phyloP scores from a whole-genome alignment of 1,284 basidiomycete genomes.

The Microbotryum scabiosae region DNA sequence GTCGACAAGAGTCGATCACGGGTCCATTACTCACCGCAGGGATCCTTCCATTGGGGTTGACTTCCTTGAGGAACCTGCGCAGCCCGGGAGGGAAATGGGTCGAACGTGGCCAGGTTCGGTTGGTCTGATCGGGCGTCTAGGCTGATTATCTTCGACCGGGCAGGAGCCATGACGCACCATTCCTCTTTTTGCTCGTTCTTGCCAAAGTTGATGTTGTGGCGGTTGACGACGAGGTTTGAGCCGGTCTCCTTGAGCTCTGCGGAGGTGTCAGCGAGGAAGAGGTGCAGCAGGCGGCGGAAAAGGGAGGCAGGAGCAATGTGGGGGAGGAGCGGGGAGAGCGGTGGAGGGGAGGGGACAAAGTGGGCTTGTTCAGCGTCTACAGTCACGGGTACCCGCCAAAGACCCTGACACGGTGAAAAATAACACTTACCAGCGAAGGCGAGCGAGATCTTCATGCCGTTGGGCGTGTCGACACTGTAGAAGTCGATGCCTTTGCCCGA shows the following conservation, averaged over 20 bases:
- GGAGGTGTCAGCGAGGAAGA: not conserved
- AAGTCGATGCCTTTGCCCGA: constrained; percentile 45
- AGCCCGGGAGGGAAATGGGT: not conserved
- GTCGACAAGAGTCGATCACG: not conserved
- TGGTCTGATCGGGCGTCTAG: not conserved
- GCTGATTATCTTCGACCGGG: not conserved
- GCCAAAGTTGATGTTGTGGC: constrained; percentile 47
- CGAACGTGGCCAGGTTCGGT: not conserved
- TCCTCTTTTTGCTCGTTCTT: constrained; percentile 52
- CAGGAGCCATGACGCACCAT: constrained; percentile 45
- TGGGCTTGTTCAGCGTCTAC: no score
- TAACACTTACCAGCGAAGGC: constrained; percentile 47
- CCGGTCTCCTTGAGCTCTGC: constrained; percentile 56
- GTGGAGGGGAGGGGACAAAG: not conserved
- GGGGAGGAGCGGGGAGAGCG: no score
- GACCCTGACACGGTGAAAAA: not conserved
- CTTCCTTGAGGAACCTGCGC: constrained; percentile 34
- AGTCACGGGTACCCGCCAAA: not conserved
- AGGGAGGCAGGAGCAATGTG: not conserved
- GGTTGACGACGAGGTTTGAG: constrained; percentile 54
- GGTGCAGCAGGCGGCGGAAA: not conserved
- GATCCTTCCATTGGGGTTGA: constrained; percentile 58
- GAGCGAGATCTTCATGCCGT: constrained; percentile 43
- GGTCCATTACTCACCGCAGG: not conserved
- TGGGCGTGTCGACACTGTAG: constrained; percentile 59